These are phyloP conservation scores for Diutina pseudorugosa DNA, from an alignment of 1,139 yeast genomes.

Conservation along the genomic window DNA sequence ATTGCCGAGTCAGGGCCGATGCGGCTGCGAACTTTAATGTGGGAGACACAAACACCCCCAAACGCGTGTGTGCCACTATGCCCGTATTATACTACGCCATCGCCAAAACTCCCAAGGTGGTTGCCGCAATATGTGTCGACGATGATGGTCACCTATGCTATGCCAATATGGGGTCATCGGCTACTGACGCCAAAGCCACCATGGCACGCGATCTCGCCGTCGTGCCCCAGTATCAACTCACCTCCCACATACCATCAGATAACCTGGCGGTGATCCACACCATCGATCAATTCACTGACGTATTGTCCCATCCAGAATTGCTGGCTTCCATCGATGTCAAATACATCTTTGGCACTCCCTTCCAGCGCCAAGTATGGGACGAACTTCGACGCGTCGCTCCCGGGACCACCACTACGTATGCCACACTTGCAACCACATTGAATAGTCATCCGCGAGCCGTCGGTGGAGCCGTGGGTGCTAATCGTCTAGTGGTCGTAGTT, in stretches of 20 bases:
- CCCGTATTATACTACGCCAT: not conserved
- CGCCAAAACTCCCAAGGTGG: not conserved
- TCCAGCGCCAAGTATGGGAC: constrained; percentile 1
- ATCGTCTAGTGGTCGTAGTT: not conserved
- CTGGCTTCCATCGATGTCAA: not conserved
- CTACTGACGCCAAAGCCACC: not conserved
- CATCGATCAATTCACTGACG: not conserved
- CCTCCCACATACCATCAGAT: not conserved
- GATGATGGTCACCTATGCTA: not conserved
- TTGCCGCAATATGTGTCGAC: not conserved
- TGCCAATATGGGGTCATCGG: not conserved
- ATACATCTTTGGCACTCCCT: not conserved
- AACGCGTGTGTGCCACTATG: not conserved
- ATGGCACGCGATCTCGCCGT: not conserved
- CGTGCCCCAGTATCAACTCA: not conserved
- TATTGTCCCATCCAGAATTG: not conserved
- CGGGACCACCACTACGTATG: not conserved
- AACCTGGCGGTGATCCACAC: not conserved
- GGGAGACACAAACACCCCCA: not conserved
- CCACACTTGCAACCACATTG: not conserved
- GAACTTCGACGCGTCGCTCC: not conserved
- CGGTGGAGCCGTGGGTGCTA: not conserved
- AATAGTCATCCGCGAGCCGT: not conserved
- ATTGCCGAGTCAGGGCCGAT: not conserved
- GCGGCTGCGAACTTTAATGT: not conserved